Conservation (phyloP, 208 protist species). For the Trypanosoma congolense region DNA sequence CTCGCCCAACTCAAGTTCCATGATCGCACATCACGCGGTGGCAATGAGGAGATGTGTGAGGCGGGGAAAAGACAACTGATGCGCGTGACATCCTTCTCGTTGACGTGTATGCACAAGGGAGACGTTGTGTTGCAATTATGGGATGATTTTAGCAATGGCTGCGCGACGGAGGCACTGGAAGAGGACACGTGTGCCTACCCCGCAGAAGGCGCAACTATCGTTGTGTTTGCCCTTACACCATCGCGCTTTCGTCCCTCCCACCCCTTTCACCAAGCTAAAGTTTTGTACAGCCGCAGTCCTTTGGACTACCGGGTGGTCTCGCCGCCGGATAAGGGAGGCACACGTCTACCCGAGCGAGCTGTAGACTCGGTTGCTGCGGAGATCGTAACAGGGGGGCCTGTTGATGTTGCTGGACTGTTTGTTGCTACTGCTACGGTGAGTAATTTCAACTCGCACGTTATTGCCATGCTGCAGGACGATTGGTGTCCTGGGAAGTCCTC, state of each 20-base stretch:
- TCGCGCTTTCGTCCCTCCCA: conserved; percentile 36
- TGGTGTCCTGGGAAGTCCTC: conserved; percentile 12
- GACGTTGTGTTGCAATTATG: conserved; percentile 75
- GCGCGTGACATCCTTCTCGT: conserved; percentile 50
- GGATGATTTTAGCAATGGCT: conserved; percentile 24
- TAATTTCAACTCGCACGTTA: conserved; percentile 32
- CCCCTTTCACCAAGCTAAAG: conserved; percentile 59
- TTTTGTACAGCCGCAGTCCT: conserved; percentile 50
- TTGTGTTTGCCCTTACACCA: conserved; percentile 65
- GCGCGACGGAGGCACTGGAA: conserved; percentile 17
- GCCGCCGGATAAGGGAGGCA: conserved; percentile 3
- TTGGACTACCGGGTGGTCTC: conserved; percentile 37
- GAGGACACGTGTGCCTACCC: conserved; percentile 24
- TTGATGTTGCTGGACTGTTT: conserved; percentile 55
- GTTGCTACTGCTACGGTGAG: conserved; percentile 25
- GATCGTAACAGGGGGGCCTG: conserved; percentile 28
- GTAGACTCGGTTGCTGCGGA: background rate
- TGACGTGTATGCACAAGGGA: conserved; percentile 29
- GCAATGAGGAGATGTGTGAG: background rate
- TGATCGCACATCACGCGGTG: conserved; percentile 19
- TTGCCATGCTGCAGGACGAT: conserved; percentile 21
- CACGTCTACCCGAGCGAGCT: conserved; percentile 1
- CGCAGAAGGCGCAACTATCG: conserved; percentile 36
- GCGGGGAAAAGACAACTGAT: conserved; percentile 16
- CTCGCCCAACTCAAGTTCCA: conserved; percentile 38